phyloP scores from a whole-genome alignment of 371 early-diverging fungal species.

The Aphelidium insulamus region DNA sequence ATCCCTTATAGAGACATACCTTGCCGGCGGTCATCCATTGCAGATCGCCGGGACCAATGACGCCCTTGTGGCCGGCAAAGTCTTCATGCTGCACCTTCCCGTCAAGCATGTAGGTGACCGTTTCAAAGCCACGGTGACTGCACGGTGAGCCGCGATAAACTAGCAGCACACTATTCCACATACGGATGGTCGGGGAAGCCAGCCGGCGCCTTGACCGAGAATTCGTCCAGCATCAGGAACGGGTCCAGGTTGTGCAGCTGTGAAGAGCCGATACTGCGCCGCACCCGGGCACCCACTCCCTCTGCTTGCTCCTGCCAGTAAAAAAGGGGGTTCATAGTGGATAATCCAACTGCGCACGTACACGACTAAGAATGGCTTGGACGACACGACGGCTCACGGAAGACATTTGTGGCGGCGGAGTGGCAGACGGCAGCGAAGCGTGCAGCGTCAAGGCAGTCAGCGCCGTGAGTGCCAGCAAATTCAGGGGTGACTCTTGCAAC shows the following conservation, averaged over 20 bases:
- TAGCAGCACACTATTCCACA: conserved; percentile 10
- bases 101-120: conserved; percentile 49
- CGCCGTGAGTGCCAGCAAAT: too few species aligned
- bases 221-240: conserved; percentile 61
- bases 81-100: conserved; percentile 58
- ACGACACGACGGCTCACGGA: too few species aligned
- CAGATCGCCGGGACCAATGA: conserved; percentile 42
- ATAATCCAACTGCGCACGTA: too few species aligned
- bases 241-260: conserved; percentile 49
- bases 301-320: too few species aligned
- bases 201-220: conserved; percentile 17
- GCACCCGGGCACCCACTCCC: too few species aligned
- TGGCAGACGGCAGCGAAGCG: too few species aligned
- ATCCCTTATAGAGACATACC: neutral
- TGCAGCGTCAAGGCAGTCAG: too few species aligned
- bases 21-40: conserved; percentile 58
- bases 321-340: too few species aligned
- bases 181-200: conserved; percentile 22
- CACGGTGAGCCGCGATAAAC: conserved; percentile 29
- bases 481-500: too few species aligned
- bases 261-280: conserved; percentile 40
- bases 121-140: conserved; percentile 55
- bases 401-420: too few species aligned
- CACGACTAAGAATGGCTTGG: too few species aligned
- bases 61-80: conserved; percentile 49